Evolutionary conservation across 305 asterid genomes (phyloP), one percentile per base, ranked within the genome.

Genomic region (Ruellia speciosa): DNA sequence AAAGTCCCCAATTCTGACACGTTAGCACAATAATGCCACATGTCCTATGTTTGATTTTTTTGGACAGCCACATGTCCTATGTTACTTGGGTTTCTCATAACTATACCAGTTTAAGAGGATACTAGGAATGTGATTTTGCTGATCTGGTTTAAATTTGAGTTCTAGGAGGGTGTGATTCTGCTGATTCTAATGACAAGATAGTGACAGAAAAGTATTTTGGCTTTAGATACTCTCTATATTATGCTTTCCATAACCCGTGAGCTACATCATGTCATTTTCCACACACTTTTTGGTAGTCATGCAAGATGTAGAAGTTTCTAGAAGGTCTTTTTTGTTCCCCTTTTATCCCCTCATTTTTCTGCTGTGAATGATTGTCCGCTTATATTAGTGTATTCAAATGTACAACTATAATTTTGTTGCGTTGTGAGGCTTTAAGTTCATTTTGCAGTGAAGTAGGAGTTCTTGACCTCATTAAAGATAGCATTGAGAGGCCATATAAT

Each of bases 401-500:
- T 6, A 49, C 17, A 54, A 52, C 62, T 59, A 65, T 49, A 56
- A 18, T 60, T 57, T 58, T 52, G 50, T 43, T 14, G 41, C 51
- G 49, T 49, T 17, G 13, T 41, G 34, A 35, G 43, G 56, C 20
- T 61, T 60, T 12, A 41, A 71, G 45, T 56, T 68, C 52, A 60
- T 70, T 64, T 65, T 69, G 72, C 56, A 67, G 74, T 31, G 68
- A 75, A 77, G 58, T 58, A 55, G 59, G 64, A 58, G 74, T 66
- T 58, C 46, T 54, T 69, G 68, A 33, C 56, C 12, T 37, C 12
- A 37, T 37, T 37, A 37, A 64, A 39, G 41, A 46, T 66, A 20
- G 45, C 47, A 52, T 58, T 65, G 65, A 56, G 74, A 31, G 79
- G 68, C 56, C 50, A 37, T 56, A 62, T 57, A 61, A 63, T 66